Base-by-base conservation (phyloP, 2,329 filamentous ascomycete species). In the Kalmusia sp. region DNA sequence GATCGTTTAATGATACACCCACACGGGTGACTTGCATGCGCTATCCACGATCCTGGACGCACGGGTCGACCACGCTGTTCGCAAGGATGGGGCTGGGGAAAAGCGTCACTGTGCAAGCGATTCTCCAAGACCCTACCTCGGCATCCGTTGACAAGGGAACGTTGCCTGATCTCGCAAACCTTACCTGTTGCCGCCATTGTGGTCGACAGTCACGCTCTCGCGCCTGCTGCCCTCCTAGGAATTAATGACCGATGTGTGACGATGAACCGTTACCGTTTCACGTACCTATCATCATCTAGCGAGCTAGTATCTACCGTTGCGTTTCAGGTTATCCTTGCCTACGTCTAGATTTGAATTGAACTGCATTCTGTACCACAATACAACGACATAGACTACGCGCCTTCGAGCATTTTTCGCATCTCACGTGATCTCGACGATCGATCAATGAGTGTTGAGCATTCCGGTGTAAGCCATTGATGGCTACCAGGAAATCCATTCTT, bases 181-280 rank as follows among this genome's bases (percentile, higher is more conserved):
- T 38, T 45, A 44, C 49, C 40, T 38, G 30, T 50, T 30, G 45
- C 52, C 58, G 50, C 54, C 46, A 48, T 30, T 39, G 12, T 28
- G 28, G 19, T 40, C 35, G 11, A 27, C 6, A 17, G 33, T 45
- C 49, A 22, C 41, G 40, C 27, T 47, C 44, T 25, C 40, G 37
- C 45, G 35, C 46, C 45, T 44, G 37, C 31, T 49, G 45, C 52
- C 35, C 17, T 54, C 31, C 28, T 50, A 27, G 38, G 46, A 47
- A 49, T 45, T 56, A 65, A 64, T 66, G 59, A 64, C 63, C 61
- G 58, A 54, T 48, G 69, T 72, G 57, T 63, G 51, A 70, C 67
- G 58, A 57, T 48, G 59, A 58, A 57, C 59, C 49, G 59, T 54
- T 55, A 61, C 58, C 55, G 65, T 70, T 65, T 61, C 62, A 67